These are phyloP conservation scores for Aspergillus sp. DNA, from an alignment of 2,329 filamentous ascomycete genomes.

Conservation along the genomic window DNA sequence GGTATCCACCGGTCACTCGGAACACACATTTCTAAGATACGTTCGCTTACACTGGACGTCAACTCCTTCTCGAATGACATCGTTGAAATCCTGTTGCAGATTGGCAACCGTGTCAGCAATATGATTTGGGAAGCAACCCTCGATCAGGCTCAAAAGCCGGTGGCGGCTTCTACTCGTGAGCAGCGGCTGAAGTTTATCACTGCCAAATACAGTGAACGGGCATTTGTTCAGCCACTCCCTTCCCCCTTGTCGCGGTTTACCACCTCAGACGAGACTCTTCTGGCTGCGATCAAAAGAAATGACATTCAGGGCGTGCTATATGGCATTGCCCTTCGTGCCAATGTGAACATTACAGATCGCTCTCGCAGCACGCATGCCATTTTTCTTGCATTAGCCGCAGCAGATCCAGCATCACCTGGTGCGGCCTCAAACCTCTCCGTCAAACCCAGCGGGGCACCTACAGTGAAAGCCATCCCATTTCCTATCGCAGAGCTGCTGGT, in stretches of 20 bases:
- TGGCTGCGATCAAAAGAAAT: conserved; percentile 93
- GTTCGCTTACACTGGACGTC: conserved; percentile 91
- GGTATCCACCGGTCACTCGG: conserved; percentile 95
- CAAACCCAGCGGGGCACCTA: conserved; percentile 36
- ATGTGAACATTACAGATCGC: conserved; percentile 81
- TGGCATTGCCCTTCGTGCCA: conserved; percentile 80
- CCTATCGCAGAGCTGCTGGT: conserved; percentile 86
- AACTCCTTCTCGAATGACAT: conserved; percentile 97
- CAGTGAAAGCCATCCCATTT: conserved; percentile 64
- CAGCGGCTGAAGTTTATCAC: conserved; percentile 94
- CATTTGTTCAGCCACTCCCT: conserved; percentile 74
- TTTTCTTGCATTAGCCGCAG: conserved; percentile 87
- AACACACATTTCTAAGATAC: conserved; percentile 96
- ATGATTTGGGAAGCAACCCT: conserved; percentile 93
- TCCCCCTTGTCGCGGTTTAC: conserved; percentile 72
- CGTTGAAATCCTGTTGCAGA: conserved; percentile 84
- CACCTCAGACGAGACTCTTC: conserved; percentile 80
- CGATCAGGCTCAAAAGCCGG: conserved; percentile 72
- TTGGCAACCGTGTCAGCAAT: conserved; percentile 94
- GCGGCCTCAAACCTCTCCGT: conserved; percentile 37
- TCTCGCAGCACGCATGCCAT: conserved; percentile 86
- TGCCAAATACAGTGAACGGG: conserved; percentile 84
- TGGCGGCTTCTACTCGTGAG: conserved; percentile 77
- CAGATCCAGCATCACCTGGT: conserved; percentile 79
- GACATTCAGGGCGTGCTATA: conserved; percentile 93